A percentile compares a stretch with the other conserved stretches of the same genome.
Evolutionary conservation across 192 early-diverging fungal genomes (phyloP).

Genomic region (Mortierella hygrophila): DNA sequence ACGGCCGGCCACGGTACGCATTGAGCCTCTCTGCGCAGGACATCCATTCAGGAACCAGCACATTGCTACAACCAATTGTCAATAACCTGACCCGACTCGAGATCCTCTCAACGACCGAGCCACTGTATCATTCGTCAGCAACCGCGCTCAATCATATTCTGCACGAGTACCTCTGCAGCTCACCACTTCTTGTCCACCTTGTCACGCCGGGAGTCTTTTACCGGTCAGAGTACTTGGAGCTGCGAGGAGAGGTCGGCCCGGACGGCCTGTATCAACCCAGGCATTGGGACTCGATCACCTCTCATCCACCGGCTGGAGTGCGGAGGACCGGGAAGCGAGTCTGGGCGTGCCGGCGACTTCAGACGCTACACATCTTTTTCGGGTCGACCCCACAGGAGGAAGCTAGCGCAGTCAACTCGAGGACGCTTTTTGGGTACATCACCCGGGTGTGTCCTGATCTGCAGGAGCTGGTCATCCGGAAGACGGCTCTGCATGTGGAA

Average conservation of each 20-base stretch:
- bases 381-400: constrained; percentile 5
- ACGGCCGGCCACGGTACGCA: background rate
- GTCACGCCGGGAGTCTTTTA: background rate
- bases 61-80: background rate
- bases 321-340: background rate
- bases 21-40: background rate
- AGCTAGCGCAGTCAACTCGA: background rate
- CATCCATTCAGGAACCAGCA: background rate
- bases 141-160: background rate
- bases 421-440: background rate
- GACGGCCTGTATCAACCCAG: constrained; percentile 2
- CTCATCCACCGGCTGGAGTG: background rate
- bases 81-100: constrained; percentile 2
- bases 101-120: background rate
- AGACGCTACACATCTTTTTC: constrained; percentile 4
- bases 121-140: background rate
- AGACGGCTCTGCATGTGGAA: background rate
- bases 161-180: background rate
- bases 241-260: background rate
- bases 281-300: background rate
- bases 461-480: background rate
- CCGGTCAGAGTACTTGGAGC: background rate
- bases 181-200: constrained; percentile 1
- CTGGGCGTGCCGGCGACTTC: background rate
- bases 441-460: background rate